Conservation (phyloP, 176 grass and related monocot genomes). For the Guadua angustifolia region DNA sequence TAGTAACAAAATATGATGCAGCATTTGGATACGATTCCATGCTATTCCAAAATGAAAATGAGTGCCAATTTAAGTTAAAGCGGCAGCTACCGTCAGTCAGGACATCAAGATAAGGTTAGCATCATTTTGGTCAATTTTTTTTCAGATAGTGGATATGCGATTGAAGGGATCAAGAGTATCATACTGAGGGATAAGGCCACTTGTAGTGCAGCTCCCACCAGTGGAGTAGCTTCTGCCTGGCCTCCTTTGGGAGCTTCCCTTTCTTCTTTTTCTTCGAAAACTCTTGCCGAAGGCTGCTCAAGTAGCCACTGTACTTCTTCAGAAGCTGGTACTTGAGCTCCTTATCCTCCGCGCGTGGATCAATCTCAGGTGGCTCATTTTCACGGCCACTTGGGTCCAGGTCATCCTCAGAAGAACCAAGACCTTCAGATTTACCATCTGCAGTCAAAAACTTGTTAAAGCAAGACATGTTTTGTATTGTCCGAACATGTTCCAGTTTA, state of each 20-base stretch:
- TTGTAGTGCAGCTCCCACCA: conserved; percentile 90
- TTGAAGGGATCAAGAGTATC: neutral
- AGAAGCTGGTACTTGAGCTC: conserved; percentile 77
- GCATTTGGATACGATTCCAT: neutral
- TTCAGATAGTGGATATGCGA: neutral
- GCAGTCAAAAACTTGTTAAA: conserved; percentile 25
- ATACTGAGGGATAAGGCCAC: conserved; percentile 86
- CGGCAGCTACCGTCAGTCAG: neutral
- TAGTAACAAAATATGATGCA: neutral
- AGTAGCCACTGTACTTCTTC: conserved; percentile 78
- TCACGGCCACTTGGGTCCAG: conserved; percentile 67
- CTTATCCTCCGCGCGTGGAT: conserved; percentile 61
- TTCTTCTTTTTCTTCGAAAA: conserved; percentile 93
- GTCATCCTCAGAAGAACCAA: conserved; percentile 82
- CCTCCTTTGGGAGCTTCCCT: conserved; percentile 85
- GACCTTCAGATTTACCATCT: conserved; percentile 80
- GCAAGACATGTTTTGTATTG: conserved; percentile 36
- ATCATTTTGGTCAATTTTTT: neutral
- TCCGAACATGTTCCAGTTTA: conserved; percentile 35
- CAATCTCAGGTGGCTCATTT: conserved; percentile 63
- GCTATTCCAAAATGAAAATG: neutral
- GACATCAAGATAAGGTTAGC: neutral
- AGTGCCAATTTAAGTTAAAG: neutral
- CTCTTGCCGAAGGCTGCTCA: conserved; percentile 82
- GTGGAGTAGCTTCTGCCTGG: conserved; percentile 74